Conservation (phyloP, 805 yeast species). For the Candida awuae region DNA sequence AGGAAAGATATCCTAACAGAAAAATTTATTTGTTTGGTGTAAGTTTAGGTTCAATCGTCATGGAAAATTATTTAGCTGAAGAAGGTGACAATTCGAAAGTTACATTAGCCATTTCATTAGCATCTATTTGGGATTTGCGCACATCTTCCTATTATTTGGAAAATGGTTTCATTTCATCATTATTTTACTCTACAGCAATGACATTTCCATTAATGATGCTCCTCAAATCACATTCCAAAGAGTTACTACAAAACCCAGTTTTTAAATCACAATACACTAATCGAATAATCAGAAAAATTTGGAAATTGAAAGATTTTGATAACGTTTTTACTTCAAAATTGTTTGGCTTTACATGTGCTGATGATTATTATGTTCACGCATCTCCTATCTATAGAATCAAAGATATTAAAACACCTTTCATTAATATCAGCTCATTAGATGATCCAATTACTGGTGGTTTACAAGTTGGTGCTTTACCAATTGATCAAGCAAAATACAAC, state of each 20-base stretch:
- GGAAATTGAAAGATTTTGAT: constrained; percentile 51
- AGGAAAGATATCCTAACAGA: constrained; percentile 49
- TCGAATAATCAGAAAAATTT: constrained; percentile 15
- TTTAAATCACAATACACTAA: constrained; percentile 18
- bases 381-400: constrained; percentile 47
- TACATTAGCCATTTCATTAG: constrained; percentile 51
- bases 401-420: constrained; percentile 51
- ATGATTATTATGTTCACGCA: constrained; percentile 57
- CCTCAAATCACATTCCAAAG: constrained; percentile 34
- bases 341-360: constrained; percentile 56
- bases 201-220: constrained; percentile 38
- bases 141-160: constrained; percentile 40
- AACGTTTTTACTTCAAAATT: constrained; percentile 52
- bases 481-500: constrained; percentile 40
- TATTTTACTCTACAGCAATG: constrained; percentile 45
- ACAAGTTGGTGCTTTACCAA: constrained; percentile 38
- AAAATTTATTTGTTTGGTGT: constrained; percentile 64
- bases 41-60: constrained; percentile 69
- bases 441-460: constrained; percentile 62
- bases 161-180: constrained; percentile 34
- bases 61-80: constrained; percentile 67
- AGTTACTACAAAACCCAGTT: constrained; percentile 27
- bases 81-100: constrained; percentile 41
- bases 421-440: constrained; percentile 58
- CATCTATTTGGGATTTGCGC: constrained; percentile 68